phyloP scores from a whole-genome alignment of 805 yeast species.

The Phaffomyces opuntiae region DNA sequence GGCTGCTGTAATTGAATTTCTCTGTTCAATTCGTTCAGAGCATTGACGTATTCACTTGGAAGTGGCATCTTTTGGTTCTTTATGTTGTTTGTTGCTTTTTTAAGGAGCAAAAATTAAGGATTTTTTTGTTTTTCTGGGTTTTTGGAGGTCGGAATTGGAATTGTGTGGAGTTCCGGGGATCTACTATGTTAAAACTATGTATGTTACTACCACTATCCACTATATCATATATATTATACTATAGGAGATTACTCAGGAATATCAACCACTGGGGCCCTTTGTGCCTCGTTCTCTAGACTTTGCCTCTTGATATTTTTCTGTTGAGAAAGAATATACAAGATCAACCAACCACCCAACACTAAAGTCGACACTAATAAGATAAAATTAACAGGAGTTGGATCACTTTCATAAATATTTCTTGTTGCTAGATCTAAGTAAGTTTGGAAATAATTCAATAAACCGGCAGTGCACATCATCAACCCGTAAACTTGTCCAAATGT shows the following conservation, averaged over 20 bases:
- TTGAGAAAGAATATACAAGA: conserved; percentile 28
- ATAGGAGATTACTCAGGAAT: conserved; percentile 30
- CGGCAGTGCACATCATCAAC: conserved; percentile 72
- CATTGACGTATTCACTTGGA: conserved; percentile 37
- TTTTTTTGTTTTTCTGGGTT: too few species aligned
- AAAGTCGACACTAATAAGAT: conserved; percentile 48
- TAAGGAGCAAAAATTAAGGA: not conserved
- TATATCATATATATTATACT: not conserved
- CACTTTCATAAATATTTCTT: conserved; percentile 56
- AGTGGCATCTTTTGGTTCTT: conserved; percentile 24
- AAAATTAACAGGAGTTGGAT: conserved; percentile 75
- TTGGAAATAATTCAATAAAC: conserved; percentile 71
- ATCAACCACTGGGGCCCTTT: conserved; percentile 42
- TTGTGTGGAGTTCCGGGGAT: too few species aligned
- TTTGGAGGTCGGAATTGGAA: too few species aligned
- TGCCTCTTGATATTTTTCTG: conserved; percentile 38
- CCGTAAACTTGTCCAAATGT: conserved; percentile 94
- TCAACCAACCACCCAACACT: conserved; percentile 25
- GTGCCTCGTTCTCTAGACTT: conserved; percentile 57
- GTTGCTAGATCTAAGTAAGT: conserved; percentile 64
- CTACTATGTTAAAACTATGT: too few species aligned
- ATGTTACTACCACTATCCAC: too few species aligned
- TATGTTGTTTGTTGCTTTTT: not conserved
- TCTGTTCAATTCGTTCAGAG: conserved; percentile 55
- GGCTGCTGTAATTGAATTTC: conserved; percentile 53